Evolutionary conservation across 2,329 filamentous ascomycete genomes (phyloP).

Genomic region (Leptosphaerulina australis): DNA sequence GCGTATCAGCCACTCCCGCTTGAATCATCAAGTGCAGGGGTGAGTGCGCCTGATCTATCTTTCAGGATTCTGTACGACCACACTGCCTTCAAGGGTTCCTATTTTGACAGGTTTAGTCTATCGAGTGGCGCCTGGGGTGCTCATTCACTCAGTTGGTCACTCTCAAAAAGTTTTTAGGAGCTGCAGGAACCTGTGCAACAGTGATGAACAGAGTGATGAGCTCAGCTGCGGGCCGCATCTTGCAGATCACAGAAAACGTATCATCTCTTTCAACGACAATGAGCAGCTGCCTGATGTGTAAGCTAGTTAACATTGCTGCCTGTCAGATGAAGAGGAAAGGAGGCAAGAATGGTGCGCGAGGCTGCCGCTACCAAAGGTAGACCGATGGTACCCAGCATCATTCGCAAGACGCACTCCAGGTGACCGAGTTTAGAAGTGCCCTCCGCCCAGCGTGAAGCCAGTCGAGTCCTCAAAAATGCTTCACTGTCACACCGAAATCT

Average conservation of each 20-base stretch:
- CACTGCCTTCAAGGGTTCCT: slow-evolving; percentile 2
- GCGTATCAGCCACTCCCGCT: slow-evolving; percentile 40
- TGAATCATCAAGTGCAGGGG: slow-evolving; percentile 19
- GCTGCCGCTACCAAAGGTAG: not conserved
- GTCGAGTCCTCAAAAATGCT: not conserved
- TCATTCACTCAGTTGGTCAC: not conserved
- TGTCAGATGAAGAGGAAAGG: slow-evolving; percentile 8
- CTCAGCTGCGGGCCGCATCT: slow-evolving; percentile 8
- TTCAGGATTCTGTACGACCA: slow-evolving; percentile 11
- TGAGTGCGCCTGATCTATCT: slow-evolving; percentile 24
- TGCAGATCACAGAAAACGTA: slow-evolving; percentile 6
- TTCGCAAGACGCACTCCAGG: slow-evolving; percentile 5
- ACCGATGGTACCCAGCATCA: not conserved
- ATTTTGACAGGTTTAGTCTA: slow-evolving; percentile 4
- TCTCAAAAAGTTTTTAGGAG: not conserved
- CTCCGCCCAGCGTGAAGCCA: slow-evolving; percentile 4
- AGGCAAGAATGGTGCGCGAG: slow-evolving; percentile 2
- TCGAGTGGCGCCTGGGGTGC: slow-evolving; percentile 6
- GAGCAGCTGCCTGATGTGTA: slow-evolving; percentile 2
- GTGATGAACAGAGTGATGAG: slow-evolving; percentile 6
- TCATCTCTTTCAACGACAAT: not conserved
- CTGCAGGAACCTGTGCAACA: slow-evolving; percentile 9
- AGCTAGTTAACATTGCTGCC: not conserved
- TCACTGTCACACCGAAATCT: slow-evolving; percentile 2
- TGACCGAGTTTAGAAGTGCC: slow-evolving; percentile 4